phyloP scores from a whole-genome alignment of 1,139 yeast genomes.

The Yamadazyma atmosphaerica region DNA sequence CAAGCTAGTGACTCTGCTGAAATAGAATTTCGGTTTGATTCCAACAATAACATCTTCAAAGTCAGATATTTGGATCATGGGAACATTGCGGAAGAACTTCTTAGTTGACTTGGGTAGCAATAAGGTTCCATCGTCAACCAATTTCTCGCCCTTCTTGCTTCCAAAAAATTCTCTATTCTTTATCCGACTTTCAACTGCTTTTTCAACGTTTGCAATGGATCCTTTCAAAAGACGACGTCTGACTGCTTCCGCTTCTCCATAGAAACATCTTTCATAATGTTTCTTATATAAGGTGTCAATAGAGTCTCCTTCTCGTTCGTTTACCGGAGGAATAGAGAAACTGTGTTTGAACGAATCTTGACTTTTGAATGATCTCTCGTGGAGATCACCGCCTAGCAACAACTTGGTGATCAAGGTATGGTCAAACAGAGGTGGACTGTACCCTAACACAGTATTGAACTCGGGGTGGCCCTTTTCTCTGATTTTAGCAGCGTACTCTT shows the following conservation, averaged over 20 bases:
- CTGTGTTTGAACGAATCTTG: background rate
- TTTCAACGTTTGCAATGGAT: conserved; percentile 37
- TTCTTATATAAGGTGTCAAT: conserved; percentile 3
- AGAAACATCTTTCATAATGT: conserved; percentile 41
- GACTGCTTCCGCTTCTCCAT: conserved; percentile 62
- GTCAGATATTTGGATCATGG: conserved; percentile 23
- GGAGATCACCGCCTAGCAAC: background rate
- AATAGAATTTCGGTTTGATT: conserved; percentile 20
- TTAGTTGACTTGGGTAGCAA: conserved; percentile 38
- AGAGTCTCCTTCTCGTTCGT: conserved; percentile 4
- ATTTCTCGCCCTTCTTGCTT: conserved; percentile 10
- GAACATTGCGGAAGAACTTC: conserved; percentile 32
- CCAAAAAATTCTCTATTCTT: conserved; percentile 22
- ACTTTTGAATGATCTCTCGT: background rate
- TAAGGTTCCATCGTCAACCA: conserved; percentile 31
- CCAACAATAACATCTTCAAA: conserved; percentile 20
- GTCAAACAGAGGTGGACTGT: background rate
- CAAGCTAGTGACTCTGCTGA: conserved; percentile 23
- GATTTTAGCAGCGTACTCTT: conserved; percentile 36
- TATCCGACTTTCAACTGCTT: conserved; percentile 26
- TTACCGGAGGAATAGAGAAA: background rate
- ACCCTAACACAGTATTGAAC: background rate
- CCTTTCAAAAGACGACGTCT: conserved; percentile 54
- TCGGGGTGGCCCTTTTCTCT: no score
- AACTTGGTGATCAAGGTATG: background rate